phyloP scores from a whole-genome alignment of 1,284 basidiomycete species.

The Ceratobasidium sp. region DNA sequence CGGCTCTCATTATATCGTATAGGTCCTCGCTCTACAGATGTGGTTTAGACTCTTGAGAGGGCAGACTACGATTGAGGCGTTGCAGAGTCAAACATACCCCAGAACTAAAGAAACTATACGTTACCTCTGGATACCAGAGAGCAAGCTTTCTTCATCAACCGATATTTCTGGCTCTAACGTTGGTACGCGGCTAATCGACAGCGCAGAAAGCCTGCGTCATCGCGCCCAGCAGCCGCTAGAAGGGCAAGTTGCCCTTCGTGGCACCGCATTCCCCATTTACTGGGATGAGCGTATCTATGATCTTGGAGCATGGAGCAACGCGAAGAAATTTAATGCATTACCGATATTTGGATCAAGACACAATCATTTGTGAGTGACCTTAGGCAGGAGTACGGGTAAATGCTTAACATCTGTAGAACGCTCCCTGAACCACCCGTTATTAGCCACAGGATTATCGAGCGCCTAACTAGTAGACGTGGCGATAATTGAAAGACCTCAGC shows the following conservation, averaged over 20 bases:
- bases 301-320: constrained; percentile 60
- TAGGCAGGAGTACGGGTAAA: neutral
- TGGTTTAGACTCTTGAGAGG: constrained; percentile 56
- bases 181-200: neutral
- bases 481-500: neutral
- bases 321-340: constrained; percentile 54
- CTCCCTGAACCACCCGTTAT: constrained; percentile 15
- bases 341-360: constrained; percentile 51
- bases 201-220: constrained; percentile 9
- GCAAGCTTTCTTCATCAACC: neutral
- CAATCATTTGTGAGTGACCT: neutral
- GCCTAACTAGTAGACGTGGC: neutral
- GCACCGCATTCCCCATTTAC: constrained; percentile 52
- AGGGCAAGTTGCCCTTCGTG: neutral
- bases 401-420: neutral
- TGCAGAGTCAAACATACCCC: constrained; percentile 21
- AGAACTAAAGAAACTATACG: neutral
- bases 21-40: constrained; percentile 24
- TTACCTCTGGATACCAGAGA: constrained; percentile 17
- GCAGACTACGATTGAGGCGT: constrained; percentile 59
- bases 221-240: constrained; percentile 43
- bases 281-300: constrained; percentile 63
- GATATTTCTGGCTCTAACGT: neutral
- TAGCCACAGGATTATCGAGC: constrained; percentile 15
- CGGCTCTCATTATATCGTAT: neutral